These are phyloP conservation scores for Solanum stenotomum DNA, from an alignment of 257 asterid genomes.

Conservation along the genomic window DNA sequence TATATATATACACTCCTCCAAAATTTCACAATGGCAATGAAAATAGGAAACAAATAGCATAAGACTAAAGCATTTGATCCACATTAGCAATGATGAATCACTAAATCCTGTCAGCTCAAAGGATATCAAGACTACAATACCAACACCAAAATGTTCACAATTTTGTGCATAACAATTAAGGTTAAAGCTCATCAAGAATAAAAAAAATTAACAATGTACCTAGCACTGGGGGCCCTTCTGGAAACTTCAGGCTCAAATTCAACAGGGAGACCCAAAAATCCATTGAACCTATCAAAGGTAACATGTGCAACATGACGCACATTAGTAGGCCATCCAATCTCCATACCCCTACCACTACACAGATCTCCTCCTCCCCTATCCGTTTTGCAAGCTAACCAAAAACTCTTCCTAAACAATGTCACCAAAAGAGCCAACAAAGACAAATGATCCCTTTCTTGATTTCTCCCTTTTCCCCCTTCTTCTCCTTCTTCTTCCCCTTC, in stretches of 20 bases:
- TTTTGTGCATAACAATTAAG: not conserved
- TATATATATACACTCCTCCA: not conserved
- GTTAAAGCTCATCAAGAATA: not conserved
- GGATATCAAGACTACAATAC: not conserved
- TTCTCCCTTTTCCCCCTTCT: slow-evolving; percentile 17
- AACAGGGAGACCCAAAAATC: slow-evolving; percentile 93
- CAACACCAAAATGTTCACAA: not conserved
- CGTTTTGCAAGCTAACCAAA: slow-evolving; percentile 69
- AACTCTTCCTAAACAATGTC: slow-evolving; percentile 76
- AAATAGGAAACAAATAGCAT: not conserved
- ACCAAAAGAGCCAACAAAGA: slow-evolving; percentile 76
- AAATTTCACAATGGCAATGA: not conserved
- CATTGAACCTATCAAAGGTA: slow-evolving; percentile 95
- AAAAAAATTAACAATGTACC: slow-evolving; percentile 32
- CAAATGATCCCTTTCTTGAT: slow-evolving; percentile 58
- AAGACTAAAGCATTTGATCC: not conserved
- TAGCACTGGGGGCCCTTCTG: slow-evolving; percentile 93
- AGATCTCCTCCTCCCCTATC: slow-evolving; percentile 38
- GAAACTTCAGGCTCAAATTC: slow-evolving; percentile 98
- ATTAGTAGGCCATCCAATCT: slow-evolving; percentile 96
- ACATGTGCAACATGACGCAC: slow-evolving; percentile 95
- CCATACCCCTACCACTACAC: slow-evolving; percentile 35
- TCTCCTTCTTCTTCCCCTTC: slow-evolving; percentile 30
- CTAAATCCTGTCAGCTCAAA: not conserved
- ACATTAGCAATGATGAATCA: not conserved